Evolutionary conservation across 768 basidiomycete genomes (phyloP), one percentile per base, ranked within the genome.

Genomic region (Chiua virens): DNA sequence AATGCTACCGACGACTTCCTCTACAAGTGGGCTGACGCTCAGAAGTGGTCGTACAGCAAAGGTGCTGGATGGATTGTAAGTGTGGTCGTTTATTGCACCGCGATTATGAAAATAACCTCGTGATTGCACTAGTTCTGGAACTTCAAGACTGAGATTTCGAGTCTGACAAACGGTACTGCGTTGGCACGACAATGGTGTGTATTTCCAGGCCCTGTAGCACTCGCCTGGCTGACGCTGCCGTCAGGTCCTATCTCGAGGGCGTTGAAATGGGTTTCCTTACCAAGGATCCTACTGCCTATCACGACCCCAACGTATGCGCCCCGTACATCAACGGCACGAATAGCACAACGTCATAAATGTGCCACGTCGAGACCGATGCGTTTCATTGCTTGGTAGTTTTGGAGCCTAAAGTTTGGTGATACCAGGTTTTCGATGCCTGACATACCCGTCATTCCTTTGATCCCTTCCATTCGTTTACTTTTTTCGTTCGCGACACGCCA

Each of bases 191-290:
- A 87, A 70, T 87, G 87, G 87, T 86, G 54, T n/a, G 75, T 66
- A 11, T 5, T 20, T 7, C 1, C 20, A n/a, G 6, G 13, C 30
- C 34, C 15, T 17, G 6, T 8, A 36, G 37, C 8, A 6, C 10
- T 18, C 25, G 6, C 8, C 5, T 43, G 27, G 45, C 36, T 13
- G 21, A 50, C 47, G 35, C 36, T 6, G 14, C 22, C 32, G 40
- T 9, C 54, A 88, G 87, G 87, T 86, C 86, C 2, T 90, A 90
- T 61, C 63, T 82, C 27, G 80, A 86, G 43, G 88, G 80, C 17
- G 62, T 86, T 13, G 50, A 69, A 18, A 65, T 72, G 7, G 86
- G 86, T 1, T 88, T 76, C 68, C 68, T 90, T 23, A 89, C 85
- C 0, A 50, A 72, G 52, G 79, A 90, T 61, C 87, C 87, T 3